Conservation (phyloP, 257 asterid species). For the Nicotiana tabacum region DNA sequence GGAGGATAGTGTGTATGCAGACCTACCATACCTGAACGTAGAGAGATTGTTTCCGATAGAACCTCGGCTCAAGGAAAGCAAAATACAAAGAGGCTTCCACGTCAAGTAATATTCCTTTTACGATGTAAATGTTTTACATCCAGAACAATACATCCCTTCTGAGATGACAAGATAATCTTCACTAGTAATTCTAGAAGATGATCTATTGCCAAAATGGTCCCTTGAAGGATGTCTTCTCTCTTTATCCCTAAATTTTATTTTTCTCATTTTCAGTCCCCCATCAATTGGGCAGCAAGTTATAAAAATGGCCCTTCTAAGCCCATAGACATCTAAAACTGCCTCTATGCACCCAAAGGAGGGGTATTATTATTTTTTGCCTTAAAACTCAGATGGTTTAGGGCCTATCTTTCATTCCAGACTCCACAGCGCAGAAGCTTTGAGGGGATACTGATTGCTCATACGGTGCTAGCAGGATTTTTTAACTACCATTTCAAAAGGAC, state of each 20-base stretch:
- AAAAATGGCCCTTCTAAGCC: not conserved
- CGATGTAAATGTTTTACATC: not conserved
- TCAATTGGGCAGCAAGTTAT: not conserved
- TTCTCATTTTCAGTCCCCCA: not conserved
- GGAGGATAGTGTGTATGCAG: too few relatives aligned
- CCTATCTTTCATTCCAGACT: too few relatives aligned
- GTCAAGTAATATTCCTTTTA: not conserved
- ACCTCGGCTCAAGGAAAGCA: too few relatives aligned
- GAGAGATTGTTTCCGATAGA: too few relatives aligned
- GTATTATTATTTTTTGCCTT: too few relatives aligned
- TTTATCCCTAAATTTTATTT: not conserved
- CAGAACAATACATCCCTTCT: not conserved
- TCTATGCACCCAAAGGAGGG: not conserved
- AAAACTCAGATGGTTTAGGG: too few relatives aligned
- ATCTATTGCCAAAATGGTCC: not conserved
- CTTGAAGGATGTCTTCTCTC: not conserved
- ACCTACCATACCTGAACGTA: too few relatives aligned
- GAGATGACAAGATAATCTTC: not conserved
- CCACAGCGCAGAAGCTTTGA: too few relatives aligned
- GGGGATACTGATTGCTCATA: too few relatives aligned
- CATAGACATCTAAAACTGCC: not conserved
- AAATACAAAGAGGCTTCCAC: not conserved
- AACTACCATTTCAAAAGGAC: too few relatives aligned
- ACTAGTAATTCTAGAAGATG: not conserved
- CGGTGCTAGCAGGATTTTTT: too few relatives aligned